Evolutionary conservation across 2,329 filamentous ascomycete genomes (phyloP).

Genomic region (Thelonectria olida): DNA sequence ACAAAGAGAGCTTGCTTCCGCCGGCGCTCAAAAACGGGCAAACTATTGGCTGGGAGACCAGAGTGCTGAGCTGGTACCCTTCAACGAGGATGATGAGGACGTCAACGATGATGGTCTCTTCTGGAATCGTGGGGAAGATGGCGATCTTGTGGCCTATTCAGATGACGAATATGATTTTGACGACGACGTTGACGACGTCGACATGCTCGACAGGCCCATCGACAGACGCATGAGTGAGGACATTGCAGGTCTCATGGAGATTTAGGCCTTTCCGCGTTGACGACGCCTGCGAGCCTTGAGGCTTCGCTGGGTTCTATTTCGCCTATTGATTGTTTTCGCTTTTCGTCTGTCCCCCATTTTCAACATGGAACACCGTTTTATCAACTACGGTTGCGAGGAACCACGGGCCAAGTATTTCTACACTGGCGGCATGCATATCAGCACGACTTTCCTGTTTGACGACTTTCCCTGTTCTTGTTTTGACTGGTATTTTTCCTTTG

Average conservation of each 20-base stretch:
- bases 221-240: constrained; percentile 70
- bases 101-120: constrained; percentile 60
- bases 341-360: constrained; percentile 19
- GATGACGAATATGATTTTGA: constrained; percentile 59
- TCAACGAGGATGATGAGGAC: constrained; percentile 58
- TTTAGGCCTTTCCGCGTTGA: constrained; percentile 48
- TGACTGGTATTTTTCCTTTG: constrained; percentile 19
- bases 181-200: constrained; percentile 55
- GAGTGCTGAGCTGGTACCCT: constrained; percentile 57
- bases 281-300: background rate
- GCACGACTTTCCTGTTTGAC: too few relatives aligned
- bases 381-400: background rate
- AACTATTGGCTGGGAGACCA: constrained; percentile 87
- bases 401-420: too few relatives aligned
- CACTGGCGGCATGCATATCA: too few relatives aligned
- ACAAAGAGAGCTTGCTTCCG: constrained; percentile 44
- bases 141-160: constrained; percentile 63
- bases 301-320: constrained; percentile 5
- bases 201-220: constrained; percentile 51
- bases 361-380: constrained; percentile 28
- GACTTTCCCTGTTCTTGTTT: constrained; percentile 13
- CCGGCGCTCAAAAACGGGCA: constrained; percentile 72
- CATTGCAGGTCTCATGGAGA: constrained; percentile 69
- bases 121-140: constrained; percentile 68
- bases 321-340: constrained; percentile 9